Evolutionary conservation across 2,329 filamentous ascomycete genomes (phyloP), one percentile per base, ranked within the genome.

Genomic region (Diaporthe sp.): DNA sequence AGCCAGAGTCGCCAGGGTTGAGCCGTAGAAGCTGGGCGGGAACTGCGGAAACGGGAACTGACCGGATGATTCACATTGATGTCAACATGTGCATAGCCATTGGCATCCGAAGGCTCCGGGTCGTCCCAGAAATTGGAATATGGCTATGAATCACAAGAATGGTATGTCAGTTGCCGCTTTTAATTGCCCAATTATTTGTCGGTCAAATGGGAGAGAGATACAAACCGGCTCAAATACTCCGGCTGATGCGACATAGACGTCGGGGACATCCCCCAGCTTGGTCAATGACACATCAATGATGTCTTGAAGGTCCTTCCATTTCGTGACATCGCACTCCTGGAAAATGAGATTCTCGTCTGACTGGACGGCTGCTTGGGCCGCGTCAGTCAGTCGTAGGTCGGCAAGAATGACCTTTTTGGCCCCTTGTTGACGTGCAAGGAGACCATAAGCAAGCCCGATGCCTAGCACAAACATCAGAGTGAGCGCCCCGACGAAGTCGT

Each of bases 21-120:
- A 25, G 10, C 30, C 53, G 8, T 47, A 19, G 37, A 42, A 8
- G 27, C 17, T 30, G 37, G 8, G 9, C 37, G 25, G 42, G n/a
- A 44, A 47, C 8, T 19, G 19, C 32, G 27, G 2, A 53, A 53
- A 15, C 15, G 30, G 42, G 13, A 35, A 70, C 66, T 70, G 50
- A 70, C 66, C 35, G 66, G 66, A 25, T 70, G 66, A 7, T 70
- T 70, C 19, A 70, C 51, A 13, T 70, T 58, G 51, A 70, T 32
- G 51, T 70, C 66, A 19, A 70, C 51, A 15, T 15, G 19, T 5
- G 51, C 25, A 58, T 70, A 70, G 17, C 66, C 51, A 9, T 70
- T 47, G 22, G 35, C 25, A 3, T 58, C 51, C 37, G 42, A n/a
- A 44, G 66, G 37, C 37, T 70, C 66, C 13, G 51, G 51, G 22